Evolutionary conservation across 306 rosid genomes (phyloP).

Genomic region (Quercus alba): DNA sequence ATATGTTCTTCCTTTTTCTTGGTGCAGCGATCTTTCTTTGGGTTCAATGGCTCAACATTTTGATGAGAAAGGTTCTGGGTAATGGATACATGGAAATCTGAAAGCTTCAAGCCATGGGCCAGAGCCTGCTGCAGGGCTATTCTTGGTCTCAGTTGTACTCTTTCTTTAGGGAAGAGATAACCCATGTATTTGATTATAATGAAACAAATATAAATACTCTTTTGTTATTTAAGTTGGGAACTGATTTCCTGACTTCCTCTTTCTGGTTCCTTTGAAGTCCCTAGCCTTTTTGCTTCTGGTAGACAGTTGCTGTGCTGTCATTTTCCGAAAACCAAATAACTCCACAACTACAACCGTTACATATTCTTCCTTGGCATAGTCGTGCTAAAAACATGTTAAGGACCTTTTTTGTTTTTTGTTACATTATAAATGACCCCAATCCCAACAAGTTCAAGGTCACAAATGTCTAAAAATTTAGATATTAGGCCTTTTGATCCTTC

Average conservation of each 20-base stretch:
- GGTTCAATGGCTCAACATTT: slow-evolving; percentile 92
- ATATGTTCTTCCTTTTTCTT: slow-evolving; percentile 20
- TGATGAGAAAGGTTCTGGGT: slow-evolving; percentile 30
- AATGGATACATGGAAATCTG: slow-evolving; percentile 2
- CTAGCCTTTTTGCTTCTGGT: slow-evolving; percentile 8
- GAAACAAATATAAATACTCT: neutral
- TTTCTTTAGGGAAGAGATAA: slow-evolving; percentile 1
- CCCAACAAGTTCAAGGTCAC: too few relatives aligned
- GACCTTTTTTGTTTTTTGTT: too few relatives aligned
- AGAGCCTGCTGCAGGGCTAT: slow-evolving; percentile 3
- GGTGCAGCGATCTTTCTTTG: slow-evolving; percentile 73
- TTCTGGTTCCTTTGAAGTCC: neutral
- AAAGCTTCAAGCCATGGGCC: neutral
- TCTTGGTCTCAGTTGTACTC: slow-evolving; percentile 2
- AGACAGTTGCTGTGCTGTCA: neutral
- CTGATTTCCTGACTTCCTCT: neutral
- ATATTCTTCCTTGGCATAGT: too few relatives aligned
- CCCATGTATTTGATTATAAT: slow-evolving; percentile 22
- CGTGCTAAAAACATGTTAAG: too few relatives aligned
- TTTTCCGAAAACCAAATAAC: too few relatives aligned
- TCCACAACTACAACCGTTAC: too few relatives aligned
- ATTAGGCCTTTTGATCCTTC: too few relatives aligned
- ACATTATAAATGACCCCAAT: too few relatives aligned
- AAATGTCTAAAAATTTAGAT: too few relatives aligned
- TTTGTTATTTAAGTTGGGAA: slow-evolving; percentile 14